Percentiles rank a stretch among this genome's conserved stretches.
These are phyloP conservation scores for Mucor mucedo DNA, from an alignment of 371 early-diverging fungal species.

Conservation along the genomic window DNA sequence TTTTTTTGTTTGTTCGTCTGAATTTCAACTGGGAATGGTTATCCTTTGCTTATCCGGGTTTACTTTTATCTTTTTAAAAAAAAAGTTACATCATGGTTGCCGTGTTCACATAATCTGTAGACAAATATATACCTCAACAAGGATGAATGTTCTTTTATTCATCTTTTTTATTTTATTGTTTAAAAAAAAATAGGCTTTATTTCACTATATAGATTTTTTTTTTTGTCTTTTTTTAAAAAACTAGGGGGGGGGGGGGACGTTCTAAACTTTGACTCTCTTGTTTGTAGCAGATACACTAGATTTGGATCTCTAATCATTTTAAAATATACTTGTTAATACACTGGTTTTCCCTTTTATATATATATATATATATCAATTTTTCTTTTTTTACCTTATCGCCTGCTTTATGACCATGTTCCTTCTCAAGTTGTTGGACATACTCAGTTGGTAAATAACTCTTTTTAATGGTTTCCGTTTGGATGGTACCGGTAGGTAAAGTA, in stretches of 20 bases:
- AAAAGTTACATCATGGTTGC: too few species aligned
- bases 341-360: too few species aligned
- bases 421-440: slow-evolving; percentile 25
- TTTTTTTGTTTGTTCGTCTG: too few species aligned
- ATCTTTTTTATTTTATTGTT: too few species aligned
- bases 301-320: slow-evolving; percentile 5
- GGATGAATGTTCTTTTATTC: too few species aligned
- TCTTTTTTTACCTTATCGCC: slow-evolving; percentile 31
- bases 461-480: slow-evolving; percentile 53
- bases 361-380: too few species aligned
- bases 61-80: too few species aligned
- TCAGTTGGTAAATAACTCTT: slow-evolving; percentile 46
- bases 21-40: too few species aligned
- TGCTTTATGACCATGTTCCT: slow-evolving; percentile 23
- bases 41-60: too few species aligned
- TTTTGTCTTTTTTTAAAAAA: background rate
- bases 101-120: too few species aligned
- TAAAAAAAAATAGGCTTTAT: background rate
- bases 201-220: background rate
- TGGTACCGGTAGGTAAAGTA: slow-evolving; percentile 37
- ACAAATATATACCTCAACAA: too few species aligned
- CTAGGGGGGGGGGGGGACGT: too few species aligned
- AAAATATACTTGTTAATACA: background rate
- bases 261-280: slow-evolving; percentile 14
- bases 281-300: background rate